Base-by-base conservation (phyloP, 768 basidiomycete species). In the Mycena olivaceomarginata region DNA sequence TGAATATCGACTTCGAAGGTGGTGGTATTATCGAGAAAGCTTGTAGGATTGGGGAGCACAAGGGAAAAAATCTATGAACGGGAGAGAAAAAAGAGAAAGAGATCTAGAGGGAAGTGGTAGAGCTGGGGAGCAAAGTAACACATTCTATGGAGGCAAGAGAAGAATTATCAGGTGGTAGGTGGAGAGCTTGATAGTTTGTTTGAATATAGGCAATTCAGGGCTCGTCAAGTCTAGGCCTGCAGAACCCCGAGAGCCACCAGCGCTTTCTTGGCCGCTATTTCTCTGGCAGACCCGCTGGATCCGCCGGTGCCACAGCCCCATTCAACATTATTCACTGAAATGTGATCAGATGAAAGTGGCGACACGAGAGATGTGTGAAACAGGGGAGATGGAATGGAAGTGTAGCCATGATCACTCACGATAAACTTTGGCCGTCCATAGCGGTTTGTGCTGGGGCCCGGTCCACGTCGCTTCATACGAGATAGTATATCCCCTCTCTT, bases 381-480 rank as follows among this genome's bases (percentile, higher is more conserved):
- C 2, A 40, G 37, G 8, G 18, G 12, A n/a, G 10, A 2, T 9
- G 6, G 5, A 43, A 64, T 4, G 13, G 25, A 64, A 40, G 0
- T 18, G 20, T 22, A 15, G 31, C 31, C 25, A 31, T 20, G 11
- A 31, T 41, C 7, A 22, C 82, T 76, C 67, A 88, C 87, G 37
- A 51, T 79, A 83, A 7, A 83, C 85, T 5, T 70, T 75, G 5
- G 76, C 77, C 8, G 79, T 81, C 86, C 86, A 87, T 1, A 70
- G 60, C 0, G 75, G 64, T 1, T 78, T 56, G 67, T 87, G 70
- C 51, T 67, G 79, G 11, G 83, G 83, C 0, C 87, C 86, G 4
- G 56, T 51, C 1, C 53, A 57, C 13, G 8, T 45, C 11, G 80
- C 67, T 2, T 77, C 72, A 60, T 81, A 84, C 5, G 6, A 5